These are phyloP conservation scores for Kwoniella dendrophila DNA, from an alignment of 768 basidiomycete species.

Conservation along the genomic window DNA sequence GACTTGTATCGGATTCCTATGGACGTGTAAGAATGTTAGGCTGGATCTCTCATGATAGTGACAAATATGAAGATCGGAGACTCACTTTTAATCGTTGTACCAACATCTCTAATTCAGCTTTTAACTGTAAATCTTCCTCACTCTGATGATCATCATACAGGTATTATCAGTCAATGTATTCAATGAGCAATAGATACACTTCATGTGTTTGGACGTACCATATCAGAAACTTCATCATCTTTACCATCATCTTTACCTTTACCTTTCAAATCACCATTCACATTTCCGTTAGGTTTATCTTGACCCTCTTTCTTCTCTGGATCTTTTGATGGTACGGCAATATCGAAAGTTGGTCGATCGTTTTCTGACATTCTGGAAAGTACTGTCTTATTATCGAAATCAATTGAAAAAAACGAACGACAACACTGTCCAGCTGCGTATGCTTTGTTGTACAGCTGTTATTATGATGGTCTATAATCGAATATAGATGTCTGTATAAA, in stretches of 20 bases:
- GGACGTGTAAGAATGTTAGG: not conserved
- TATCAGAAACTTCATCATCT: slow-evolving; percentile 32
- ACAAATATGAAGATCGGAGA: not conserved
- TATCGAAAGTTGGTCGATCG: slow-evolving; percentile 41
- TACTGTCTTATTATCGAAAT: not conserved
- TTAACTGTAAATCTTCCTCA: slow-evolving; percentile 91
- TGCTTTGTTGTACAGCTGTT: not conserved
- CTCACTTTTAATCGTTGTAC: slow-evolving; percentile 86
- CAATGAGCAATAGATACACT: not conserved
- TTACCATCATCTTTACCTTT: slow-evolving; percentile 54
- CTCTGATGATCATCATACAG: slow-evolving; percentile 8
- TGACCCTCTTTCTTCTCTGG: slow-evolving; percentile 64
- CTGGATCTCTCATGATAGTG: not conserved
- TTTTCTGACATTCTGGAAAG: slow-evolving; percentile 20
- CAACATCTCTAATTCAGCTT: slow-evolving; percentile 94
- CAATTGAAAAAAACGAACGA: too few species aligned
- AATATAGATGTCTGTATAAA: not conserved
- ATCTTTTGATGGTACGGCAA: slow-evolving; percentile 56
- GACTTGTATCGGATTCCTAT: slow-evolving; percentile 81
- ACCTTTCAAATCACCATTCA: slow-evolving; percentile 43
- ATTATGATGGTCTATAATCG: not conserved
- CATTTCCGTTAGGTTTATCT: slow-evolving; percentile 48
- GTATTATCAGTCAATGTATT: too few species aligned
- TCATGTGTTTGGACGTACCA: slow-evolving; percentile 57
- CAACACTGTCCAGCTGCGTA: too few species aligned